Conservation (phyloP, 2,329 filamentous ascomycete species). For the Ophiostoma sp. region DNA sequence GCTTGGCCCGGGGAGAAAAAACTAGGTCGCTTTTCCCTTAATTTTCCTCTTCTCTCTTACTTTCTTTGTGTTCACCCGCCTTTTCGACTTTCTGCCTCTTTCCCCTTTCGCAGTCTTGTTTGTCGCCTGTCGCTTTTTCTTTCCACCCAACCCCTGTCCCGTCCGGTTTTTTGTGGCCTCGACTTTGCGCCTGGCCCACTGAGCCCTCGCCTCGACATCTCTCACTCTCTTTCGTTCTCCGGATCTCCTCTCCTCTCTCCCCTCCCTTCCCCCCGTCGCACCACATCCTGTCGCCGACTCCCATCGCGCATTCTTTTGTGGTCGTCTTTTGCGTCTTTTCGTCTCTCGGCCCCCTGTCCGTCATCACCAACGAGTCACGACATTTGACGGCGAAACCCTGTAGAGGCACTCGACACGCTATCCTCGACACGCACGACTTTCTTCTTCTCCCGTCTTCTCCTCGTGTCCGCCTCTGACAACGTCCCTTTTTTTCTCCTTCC, state of each 20-base stretch:
- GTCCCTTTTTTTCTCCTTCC: background rate
- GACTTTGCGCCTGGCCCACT: constrained; percentile 24
- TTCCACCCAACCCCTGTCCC: constrained; percentile 22
- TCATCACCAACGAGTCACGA: background rate
- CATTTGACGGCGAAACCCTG: background rate
- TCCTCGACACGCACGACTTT: background rate
- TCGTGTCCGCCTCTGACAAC: background rate
- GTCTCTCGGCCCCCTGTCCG: background rate
- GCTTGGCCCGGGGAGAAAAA: constrained; percentile 12
- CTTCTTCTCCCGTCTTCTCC: background rate
- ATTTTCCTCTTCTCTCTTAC: background rate
- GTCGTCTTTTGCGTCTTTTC: background rate
- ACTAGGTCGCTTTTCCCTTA: constrained; percentile 8
- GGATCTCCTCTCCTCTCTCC: background rate
- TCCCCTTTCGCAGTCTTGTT: background rate
- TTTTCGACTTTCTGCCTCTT: background rate
- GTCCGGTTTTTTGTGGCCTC: constrained; percentile 14
- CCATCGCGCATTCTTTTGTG: background rate
- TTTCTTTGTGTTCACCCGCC: constrained; percentile 2
- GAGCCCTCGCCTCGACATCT: constrained; percentile 4
- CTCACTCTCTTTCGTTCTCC: background rate
- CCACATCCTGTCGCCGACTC: constrained; percentile 8
- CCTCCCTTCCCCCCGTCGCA: background rate
- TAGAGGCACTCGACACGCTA: constrained; percentile 2
- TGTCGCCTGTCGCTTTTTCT: background rate